Conservation (phyloP, 176 grass and related monocot genomes). For the Chrysopogon serrulatus region DNA sequence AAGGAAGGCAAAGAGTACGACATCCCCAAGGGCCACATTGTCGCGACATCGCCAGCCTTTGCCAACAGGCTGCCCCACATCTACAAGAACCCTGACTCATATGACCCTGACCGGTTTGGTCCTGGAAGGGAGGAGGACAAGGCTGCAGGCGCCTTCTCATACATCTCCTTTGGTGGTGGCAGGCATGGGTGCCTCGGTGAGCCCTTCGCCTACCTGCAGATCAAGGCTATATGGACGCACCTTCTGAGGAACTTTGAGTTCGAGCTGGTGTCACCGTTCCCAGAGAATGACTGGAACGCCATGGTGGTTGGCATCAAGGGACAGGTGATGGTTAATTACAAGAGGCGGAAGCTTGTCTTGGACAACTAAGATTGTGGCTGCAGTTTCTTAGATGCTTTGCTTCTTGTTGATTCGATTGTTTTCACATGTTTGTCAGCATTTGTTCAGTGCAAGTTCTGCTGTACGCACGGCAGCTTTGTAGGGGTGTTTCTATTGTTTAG, state of each 20-base stretch:
- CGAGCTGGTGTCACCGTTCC: conserved; percentile 85
- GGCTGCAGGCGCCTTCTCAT: conserved; percentile 79
- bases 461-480: not conserved
- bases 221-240: conserved; percentile 94
- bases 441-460: conserved; percentile 29
- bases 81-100: conserved; percentile 79
- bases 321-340: conserved; percentile 84
- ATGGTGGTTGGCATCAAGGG: conserved; percentile 97
- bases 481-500: conserved; percentile 25
- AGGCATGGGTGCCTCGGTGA: conserved; percentile 91
- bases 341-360: conserved; percentile 63
- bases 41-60: conserved; percentile 78
- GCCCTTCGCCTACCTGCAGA: conserved; percentile 91
- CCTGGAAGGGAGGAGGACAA: conserved; percentile 92
- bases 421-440: conserved; percentile 15
- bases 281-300: conserved; percentile 81
- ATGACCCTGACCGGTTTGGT: conserved; percentile 70
- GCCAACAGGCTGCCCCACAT: conserved; percentile 89
- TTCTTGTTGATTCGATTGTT: not conserved
- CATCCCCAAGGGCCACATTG: conserved; percentile 96
- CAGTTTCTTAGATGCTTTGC: conserved; percentile 11
- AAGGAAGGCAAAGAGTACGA: conserved; percentile 79
- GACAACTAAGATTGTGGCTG: conserved; percentile 28
- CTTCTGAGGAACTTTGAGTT: conserved; percentile 97
- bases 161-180: conserved; percentile 88